Conservation (phyloP, 176 grass and related monocot species). For the Oryza meridionalis region DNA sequence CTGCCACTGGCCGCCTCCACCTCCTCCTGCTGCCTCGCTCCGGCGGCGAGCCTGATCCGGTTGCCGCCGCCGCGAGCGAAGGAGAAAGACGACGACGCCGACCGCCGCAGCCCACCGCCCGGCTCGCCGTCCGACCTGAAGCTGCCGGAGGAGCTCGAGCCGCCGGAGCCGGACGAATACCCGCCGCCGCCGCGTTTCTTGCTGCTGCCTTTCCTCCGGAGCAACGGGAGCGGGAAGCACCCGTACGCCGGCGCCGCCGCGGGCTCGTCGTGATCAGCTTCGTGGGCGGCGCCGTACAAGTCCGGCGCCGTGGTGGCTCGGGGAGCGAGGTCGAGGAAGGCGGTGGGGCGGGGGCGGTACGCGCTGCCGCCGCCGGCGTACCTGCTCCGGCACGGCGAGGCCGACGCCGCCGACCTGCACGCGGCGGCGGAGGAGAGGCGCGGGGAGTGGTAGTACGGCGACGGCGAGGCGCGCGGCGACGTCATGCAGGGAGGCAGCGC, state of each 20-base stretch:
- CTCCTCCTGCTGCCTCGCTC: constrained; percentile 47
- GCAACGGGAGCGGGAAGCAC: constrained; percentile 53
- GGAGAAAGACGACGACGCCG: constrained; percentile 45
- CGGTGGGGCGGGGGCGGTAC: constrained; percentile 1
- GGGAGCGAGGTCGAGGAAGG: constrained; percentile 49
- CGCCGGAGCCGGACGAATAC: background rate
- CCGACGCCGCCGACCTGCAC: constrained; percentile 42
- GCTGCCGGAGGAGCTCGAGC: constrained; percentile 41
- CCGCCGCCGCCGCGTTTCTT: constrained; percentile 20
- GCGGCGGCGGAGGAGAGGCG: constrained; percentile 24
- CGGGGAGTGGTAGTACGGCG: constrained; percentile 45
- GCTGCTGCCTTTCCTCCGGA: constrained; percentile 38
- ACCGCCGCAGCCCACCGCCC: constrained; percentile 15
- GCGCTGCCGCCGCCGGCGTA: too few relatives aligned
- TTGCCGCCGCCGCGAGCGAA: constrained; percentile 42
- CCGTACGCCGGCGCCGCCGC: constrained; percentile 1
- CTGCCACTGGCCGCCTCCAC: constrained; percentile 28
- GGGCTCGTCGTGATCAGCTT: background rate
- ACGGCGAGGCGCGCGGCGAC: constrained; percentile 37
- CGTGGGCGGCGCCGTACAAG: background rate
- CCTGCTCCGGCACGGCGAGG: constrained; percentile 42
- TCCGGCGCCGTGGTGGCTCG: background rate
- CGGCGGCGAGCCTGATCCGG: constrained; percentile 2
- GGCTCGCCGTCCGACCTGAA: constrained; percentile 37
- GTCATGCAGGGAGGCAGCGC: constrained; percentile 61